phyloP scores from a whole-genome alignment of 2,329 filamentous ascomycete genomes.

The Epichloe brachyelytri region DNA sequence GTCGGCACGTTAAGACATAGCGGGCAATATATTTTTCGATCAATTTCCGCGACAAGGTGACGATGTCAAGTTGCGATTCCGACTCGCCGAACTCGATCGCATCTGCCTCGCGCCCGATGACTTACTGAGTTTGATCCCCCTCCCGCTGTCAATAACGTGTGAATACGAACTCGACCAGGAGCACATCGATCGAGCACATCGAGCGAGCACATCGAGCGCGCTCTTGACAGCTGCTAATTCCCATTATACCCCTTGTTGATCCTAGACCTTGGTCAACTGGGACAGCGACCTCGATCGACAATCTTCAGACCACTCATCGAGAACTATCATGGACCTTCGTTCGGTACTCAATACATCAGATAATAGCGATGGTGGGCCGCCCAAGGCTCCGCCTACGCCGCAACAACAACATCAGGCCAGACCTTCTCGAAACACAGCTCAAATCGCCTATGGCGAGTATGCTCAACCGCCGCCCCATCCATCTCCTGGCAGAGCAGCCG shows the following conservation, averaged over 20 bases:
- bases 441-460: conserved; percentile 40
- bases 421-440: conserved; percentile 26
- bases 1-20: background rate
- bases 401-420: conserved; percentile 19
- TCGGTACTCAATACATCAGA: conserved; percentile 43
- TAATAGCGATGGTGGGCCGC: conserved; percentile 25
- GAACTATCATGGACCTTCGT: conserved; percentile 34
- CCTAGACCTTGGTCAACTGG: background rate
- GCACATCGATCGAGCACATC: background rate
- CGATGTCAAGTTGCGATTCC: conserved; percentile 14
- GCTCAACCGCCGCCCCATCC: conserved; percentile 26
- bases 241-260: background rate
- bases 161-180: background rate
- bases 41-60: conserved; percentile 8
- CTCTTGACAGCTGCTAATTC: background rate
- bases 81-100: conserved; percentile 9
- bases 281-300: background rate
- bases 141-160: background rate
- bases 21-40: background rate
- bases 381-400: conserved; percentile 19
- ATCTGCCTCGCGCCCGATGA: conserved; percentile 7
- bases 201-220: background rate
- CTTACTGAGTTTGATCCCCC: conserved; percentile 1
- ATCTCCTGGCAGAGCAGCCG: conserved; percentile 33
- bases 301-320: background rate